Percentiles rank a stretch among this genome's conserved stretches.
Evolutionary conservation across 768 basidiomycete genomes (phyloP).

Genomic region (Sporobolomyces pararoseus): DNA sequence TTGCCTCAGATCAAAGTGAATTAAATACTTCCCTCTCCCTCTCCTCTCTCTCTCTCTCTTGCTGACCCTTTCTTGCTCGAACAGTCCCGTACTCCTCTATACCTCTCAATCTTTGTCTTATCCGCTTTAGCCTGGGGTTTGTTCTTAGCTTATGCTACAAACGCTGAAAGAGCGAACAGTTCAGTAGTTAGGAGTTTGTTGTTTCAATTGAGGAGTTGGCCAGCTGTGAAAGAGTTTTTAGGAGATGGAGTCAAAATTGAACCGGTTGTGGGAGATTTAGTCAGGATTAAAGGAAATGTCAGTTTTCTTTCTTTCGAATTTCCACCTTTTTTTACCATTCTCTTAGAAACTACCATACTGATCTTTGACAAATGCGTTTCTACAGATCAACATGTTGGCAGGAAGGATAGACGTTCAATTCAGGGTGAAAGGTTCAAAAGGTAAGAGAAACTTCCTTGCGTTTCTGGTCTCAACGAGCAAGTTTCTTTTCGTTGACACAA

Average conservation of each 20-base stretch:
- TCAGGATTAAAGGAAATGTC: slow-evolving; percentile 39
- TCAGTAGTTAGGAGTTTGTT: slow-evolving; percentile 32
- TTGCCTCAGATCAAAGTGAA: slow-evolving; percentile 8
- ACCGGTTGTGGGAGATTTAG: slow-evolving; percentile 35
- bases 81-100: slow-evolving; percentile 37
- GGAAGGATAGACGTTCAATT: slow-evolving; percentile 42
- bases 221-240: slow-evolving; percentile 30
- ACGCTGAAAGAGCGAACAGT: slow-evolving; percentile 41
- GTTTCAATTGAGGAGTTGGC: slow-evolving; percentile 36
- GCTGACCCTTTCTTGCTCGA: too few species aligned
- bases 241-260: slow-evolving; percentile 35
- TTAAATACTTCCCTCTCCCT: background rate
- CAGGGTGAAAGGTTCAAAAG: slow-evolving; percentile 33
- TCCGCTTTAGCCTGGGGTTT: slow-evolving; percentile 26
- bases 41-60: background rate
- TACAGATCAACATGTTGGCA: slow-evolving; percentile 42
- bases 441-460: slow-evolving; percentile 1
- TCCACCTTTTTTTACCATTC: too few species aligned
- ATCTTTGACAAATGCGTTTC: too few species aligned
- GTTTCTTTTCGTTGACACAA: background rate
- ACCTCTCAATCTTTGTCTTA: slow-evolving; percentile 30
- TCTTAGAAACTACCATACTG: too few species aligned
- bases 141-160: slow-evolving; percentile 42
- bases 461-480: too few species aligned
- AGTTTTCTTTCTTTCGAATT: background rate